A percentile compares a stretch with the other conserved stretches of the same genome.
Evolutionary conservation across 2,329 filamentous ascomycete genomes (phyloP).

Genomic region (Fusarium redolens): DNA sequence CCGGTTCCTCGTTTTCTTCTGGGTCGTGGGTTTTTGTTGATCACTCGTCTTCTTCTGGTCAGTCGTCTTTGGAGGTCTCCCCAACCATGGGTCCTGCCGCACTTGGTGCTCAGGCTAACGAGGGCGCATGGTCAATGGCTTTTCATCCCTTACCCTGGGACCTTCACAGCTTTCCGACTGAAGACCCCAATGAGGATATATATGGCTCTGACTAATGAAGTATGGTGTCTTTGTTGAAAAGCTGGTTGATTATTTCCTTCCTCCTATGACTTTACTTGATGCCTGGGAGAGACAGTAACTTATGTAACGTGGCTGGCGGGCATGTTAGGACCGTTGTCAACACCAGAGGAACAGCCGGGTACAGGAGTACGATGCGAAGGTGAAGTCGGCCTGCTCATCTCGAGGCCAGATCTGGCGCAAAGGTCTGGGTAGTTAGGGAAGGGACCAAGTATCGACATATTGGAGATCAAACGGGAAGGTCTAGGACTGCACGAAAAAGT

Average conservation of each 20-base stretch:
- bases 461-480: too few species aligned
- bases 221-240: background rate
- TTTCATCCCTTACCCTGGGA: fast-evolving
- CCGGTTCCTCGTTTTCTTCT: background rate
- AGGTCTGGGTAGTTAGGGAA: fast-evolving
- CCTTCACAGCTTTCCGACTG: fast-evolving
- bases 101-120: background rate
- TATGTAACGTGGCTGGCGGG: too few species aligned
- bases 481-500: fast-evolving
- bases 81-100: too few species aligned
- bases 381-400: background rate
- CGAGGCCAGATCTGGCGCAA: too few species aligned
- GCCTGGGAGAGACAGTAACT: fast-evolving
- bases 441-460: too few species aligned
- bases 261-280: background rate
- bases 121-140: too few species aligned
- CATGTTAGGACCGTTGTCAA: too few species aligned
- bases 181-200: too few species aligned
- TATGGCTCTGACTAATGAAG: too few species aligned
- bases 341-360: background rate
- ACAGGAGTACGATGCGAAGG: background rate
- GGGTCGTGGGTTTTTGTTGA: fast-evolving
- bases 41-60: background rate
- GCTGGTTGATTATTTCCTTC: fast-evolving
- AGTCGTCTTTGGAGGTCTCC: background rate